Percentiles rank a stretch among this genome's conserved stretches.
Conservation (phyloP, 345 rosid species). For the Heritiera littoralis region DNA sequence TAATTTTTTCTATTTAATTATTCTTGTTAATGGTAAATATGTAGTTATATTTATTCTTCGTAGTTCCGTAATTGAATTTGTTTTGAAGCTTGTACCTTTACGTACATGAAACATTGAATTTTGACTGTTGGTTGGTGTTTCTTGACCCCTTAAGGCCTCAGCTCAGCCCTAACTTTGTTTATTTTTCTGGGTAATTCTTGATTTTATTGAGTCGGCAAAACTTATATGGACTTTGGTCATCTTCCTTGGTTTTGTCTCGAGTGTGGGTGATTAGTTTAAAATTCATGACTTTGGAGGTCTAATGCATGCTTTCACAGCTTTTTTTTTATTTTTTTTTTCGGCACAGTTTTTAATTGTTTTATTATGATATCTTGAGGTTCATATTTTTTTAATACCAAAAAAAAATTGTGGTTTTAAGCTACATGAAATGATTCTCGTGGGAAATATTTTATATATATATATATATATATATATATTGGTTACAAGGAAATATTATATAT, state of each 20-base stretch:
- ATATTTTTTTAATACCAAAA: too few relatives aligned
- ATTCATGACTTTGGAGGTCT: neutral
- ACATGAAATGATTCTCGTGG: neutral
- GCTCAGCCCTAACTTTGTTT: neutral
- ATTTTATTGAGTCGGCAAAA: conserved; percentile 10
- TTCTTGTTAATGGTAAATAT: neutral
- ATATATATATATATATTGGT: too few relatives aligned
- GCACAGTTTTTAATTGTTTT: neutral
- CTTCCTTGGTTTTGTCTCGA: conserved; percentile 11
- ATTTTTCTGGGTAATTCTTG: conserved; percentile 11
- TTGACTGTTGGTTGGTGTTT: conserved; percentile 15
- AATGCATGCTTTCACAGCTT: neutral
- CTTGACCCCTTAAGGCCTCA: neutral
- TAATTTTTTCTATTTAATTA: neutral
- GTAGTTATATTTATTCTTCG: neutral
- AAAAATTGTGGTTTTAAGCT: neutral
- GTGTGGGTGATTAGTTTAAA: neutral
- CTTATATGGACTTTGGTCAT: neutral
- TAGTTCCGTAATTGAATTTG: neutral
- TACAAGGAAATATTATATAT: neutral
- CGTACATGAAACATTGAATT: neutral
- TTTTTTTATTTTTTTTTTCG: too few relatives aligned
- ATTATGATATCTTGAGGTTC: neutral
- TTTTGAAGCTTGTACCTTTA: conserved; percentile 7
- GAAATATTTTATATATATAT: neutral